Evolutionary conservation across 169 alveolate genomes (phyloP), one percentile per base, ranked within the genome.

Genomic region (Cyclospora cayetanensis): DNA sequence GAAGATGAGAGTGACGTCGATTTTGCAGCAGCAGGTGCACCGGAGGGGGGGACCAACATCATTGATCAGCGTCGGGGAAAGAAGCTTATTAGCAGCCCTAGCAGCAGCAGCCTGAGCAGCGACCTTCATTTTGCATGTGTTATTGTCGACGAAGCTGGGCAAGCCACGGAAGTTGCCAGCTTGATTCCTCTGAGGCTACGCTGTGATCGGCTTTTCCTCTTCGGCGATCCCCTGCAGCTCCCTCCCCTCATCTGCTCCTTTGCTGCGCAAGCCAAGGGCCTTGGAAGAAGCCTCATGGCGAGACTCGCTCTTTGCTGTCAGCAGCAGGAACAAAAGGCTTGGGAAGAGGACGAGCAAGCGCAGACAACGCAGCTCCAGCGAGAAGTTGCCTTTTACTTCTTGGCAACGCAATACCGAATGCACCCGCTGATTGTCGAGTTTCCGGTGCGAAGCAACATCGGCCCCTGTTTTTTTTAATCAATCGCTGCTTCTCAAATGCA

Each of bases 181-280:
- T 53, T 95, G 1, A 83, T 90, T 20, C 85, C 92, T 7, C 63
- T 90, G 43, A 83, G 94, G 3, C 79, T 37, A 4, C 74, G 63
- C 34, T 52, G 70, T 5, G 96, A 95, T 72, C 94, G 98, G 90
- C 95, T 97, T 74, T 96, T 98, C 27, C 95, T 98, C 94, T 98
- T 98, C 12, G 99, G 99, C 5, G 99, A 98, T 93, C 99, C 99
- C 76, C 97, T 97, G 95, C 99, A 98, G 96, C 96, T 98, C 60
- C 99, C 99, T 27, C 99, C 99, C 12, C 98, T 99, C 9, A 98
- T 98, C 12, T 97, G 98, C 93, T 96, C 98, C 4, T 82, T 95
- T 66, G 96, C 90, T 55, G 97, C 98, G 35, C 95, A 94, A 41
- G 91, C 90, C 43, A 94, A 92, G 55, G 96, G 95, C 9, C 96